These are phyloP conservation scores for Farysia itapuensis DNA, from an alignment of 1,284 basidiomycete genomes.

Conservation along the genomic window DNA sequence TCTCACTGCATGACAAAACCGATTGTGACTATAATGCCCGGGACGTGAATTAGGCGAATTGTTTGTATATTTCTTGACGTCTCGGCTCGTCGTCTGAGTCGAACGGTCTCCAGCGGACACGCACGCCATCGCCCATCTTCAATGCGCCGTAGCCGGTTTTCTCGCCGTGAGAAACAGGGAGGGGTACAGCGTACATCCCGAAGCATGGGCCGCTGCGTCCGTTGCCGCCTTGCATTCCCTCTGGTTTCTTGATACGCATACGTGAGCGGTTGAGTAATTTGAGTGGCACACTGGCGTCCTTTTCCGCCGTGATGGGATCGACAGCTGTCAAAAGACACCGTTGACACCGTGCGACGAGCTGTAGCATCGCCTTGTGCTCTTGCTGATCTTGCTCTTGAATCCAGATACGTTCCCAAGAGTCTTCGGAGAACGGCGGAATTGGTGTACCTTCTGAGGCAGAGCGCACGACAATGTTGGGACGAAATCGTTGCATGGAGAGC, in stretches of 20 bases:
- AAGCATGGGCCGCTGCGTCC: constrained; percentile 40
- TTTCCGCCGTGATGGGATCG: constrained; percentile 36
- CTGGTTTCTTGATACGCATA: constrained; percentile 29
- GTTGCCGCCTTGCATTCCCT: constrained; percentile 7
- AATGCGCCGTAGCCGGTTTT: constrained; percentile 9
- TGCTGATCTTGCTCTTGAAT: constrained; percentile 1
- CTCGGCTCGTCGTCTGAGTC: constrained; percentile 5
- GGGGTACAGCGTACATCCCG: constrained; percentile 47
- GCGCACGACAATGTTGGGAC: constrained; percentile 42
- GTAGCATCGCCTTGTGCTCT: constrained; percentile 12
- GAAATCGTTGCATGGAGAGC: constrained; percentile 32
- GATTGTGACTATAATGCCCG: no score
- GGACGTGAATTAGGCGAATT: no score
- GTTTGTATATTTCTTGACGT: no score
- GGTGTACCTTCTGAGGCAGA: neutral
- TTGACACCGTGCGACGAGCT: constrained; percentile 44
- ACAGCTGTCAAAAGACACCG: constrained; percentile 45
- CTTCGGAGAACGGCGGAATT: constrained; percentile 25
- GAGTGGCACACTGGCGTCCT: constrained; percentile 38
- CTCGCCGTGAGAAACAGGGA: constrained; percentile 3
- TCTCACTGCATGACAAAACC: no score
- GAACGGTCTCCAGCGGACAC: constrained; percentile 13
- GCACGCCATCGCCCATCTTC: constrained; percentile 17
- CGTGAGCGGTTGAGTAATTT: constrained; percentile 27
- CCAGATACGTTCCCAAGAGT: constrained; percentile 41